Base-by-base conservation (phyloP, 2,329 filamentous ascomycete genomes). In the Lojkania enalia region DNA sequence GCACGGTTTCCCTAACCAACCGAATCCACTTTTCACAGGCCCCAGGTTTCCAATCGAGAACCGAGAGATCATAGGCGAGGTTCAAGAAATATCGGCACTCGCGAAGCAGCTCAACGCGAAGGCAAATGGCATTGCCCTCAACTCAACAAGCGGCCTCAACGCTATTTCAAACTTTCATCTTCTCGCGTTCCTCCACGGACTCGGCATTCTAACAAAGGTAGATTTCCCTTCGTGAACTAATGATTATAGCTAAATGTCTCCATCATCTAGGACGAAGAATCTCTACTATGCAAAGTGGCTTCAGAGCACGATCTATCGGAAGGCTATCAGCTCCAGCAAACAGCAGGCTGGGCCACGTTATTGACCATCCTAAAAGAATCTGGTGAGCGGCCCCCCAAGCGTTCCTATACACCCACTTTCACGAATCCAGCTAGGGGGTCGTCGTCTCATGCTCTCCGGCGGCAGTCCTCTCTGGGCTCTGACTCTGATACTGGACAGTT, bases 381-480 rank as follows among this genome's bases (percentile, higher is more conserved):
- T 81, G 90, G 91, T 95, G 91, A 96, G 88, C 86, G 86, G 83
- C 83, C 86, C 82, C 85, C 85, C 73, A 95, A 94, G 80, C 87
- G 78, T 70, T 65, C 65, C 40, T 62, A 56, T 58, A 52, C 54
- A 42, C 57, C 55, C 48, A 53, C 63, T 35, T 43, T 52, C 46
- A 45, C 61, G 51, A 56, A 63, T 51, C 56, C 65, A 57, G 64
- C 63, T 67, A 69, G 54, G 57, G 60, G 60, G 55, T 55, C 60
- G 67, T 70, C 50, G 56, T 44, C 51, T 48, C 54, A 46, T 39
- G 40, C 44, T 49, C 53, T 54, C 18, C 46, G 42, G 47, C 58
- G 58, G 50, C 52, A 63, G 56, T 49, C 58, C 40, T 63, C 64
- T 40, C 42, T 55, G 44, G 63, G 58, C 51, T 72, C 72, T 60